Percentiles rank a stretch among this genome's conserved stretches.
phyloP scores from a whole-genome alignment of 1,139 yeast genomes.

The Candida freyschussii region DNA sequence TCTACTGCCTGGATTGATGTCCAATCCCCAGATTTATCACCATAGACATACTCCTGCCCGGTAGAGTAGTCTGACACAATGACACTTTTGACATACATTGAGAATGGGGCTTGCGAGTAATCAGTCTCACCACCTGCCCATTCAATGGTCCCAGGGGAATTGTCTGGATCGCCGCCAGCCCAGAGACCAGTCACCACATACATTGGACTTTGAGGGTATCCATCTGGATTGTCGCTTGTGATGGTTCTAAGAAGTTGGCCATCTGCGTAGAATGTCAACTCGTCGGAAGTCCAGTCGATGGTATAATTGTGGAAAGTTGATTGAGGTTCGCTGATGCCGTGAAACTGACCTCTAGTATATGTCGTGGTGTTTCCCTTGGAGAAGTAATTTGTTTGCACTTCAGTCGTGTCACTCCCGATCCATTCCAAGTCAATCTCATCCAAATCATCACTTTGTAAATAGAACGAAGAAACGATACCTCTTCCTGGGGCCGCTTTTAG shows the following conservation, averaged over 20 bases:
- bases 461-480: constrained; percentile 77
- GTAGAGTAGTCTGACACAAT: constrained; percentile 75
- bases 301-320: constrained; percentile 68
- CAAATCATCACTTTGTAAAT: constrained; percentile 76
- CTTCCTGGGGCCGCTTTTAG: constrained; percentile 68
- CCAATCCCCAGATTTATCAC: constrained; percentile 64
- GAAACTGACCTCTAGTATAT: constrained; percentile 77
- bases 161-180: constrained; percentile 78
- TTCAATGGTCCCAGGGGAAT: constrained; percentile 64
- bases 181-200: constrained; percentile 61
- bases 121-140: constrained; percentile 87
- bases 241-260: constrained; percentile 57
- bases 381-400: constrained; percentile 78
- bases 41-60: constrained; percentile 63
- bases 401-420: constrained; percentile 68
- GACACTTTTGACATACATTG: constrained; percentile 59
- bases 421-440: constrained; percentile 88
- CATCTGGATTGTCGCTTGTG: constrained; percentile 46
- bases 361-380: constrained; percentile 73
- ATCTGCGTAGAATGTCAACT: constrained; percentile 58
- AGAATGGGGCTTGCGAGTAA: constrained; percentile 59
- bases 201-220: constrained; percentile 82
- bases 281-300: constrained; percentile 71
- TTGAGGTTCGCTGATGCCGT: constrained; percentile 51
- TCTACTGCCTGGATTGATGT: constrained; percentile 57